Evolutionary conservation across 2,329 filamentous ascomycete genomes (phyloP).

Genomic region (Didymella sp.): DNA sequence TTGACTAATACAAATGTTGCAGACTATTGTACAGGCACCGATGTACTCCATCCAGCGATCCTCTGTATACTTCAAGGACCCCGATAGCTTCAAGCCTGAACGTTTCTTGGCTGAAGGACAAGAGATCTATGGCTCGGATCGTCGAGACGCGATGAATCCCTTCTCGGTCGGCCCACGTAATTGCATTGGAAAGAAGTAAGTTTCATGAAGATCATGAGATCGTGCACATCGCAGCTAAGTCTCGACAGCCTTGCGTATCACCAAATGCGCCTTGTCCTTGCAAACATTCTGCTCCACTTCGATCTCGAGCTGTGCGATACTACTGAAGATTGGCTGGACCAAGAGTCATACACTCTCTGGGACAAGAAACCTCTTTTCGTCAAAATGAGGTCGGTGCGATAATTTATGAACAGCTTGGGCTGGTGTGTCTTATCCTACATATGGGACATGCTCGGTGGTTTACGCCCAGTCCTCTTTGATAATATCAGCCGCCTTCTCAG

Average conservation of each 20-base stretch:
- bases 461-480: not conserved
- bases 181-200: slow-evolving; percentile 45
- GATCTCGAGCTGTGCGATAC: slow-evolving; percentile 36
- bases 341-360: slow-evolving; percentile 49
- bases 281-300: slow-evolving; percentile 35
- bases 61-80: not conserved
- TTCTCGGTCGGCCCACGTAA: not conserved
- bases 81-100: not conserved
- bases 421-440: not conserved
- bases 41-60: not conserved
- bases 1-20: not conserved
- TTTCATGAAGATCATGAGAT: not conserved
- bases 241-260: slow-evolving; percentile 39
- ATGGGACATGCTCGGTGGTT: not conserved
- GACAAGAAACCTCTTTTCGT: slow-evolving; percentile 42
- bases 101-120: not conserved
- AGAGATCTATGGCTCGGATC: not conserved
- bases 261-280: slow-evolving; percentile 40
- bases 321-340: slow-evolving; percentile 38
- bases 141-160: not conserved
- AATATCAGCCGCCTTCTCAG: not conserved
- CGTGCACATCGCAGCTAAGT: not conserved
- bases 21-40: not conserved
- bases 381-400: not conserved
- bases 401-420: not conserved